Base-by-base conservation (phyloP, 23 red algal genomes). In the Cyanidium caldarium region DNA sequence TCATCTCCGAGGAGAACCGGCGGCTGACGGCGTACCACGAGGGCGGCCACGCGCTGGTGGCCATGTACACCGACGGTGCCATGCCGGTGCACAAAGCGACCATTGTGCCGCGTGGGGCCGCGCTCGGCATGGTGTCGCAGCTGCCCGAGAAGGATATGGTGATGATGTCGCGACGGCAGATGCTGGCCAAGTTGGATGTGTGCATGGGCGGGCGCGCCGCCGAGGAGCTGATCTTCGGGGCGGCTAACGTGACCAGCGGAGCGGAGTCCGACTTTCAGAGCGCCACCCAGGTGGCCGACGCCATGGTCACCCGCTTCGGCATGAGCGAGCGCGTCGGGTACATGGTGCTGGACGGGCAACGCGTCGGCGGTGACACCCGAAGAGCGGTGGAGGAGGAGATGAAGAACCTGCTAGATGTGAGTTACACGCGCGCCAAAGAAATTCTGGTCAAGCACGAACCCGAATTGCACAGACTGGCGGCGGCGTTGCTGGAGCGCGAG, bases 11-110 rank as follows among this genome's bases (percentile, higher is more conserved):
- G 39, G 84, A 85, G 5, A 89, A 73, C 25, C 68, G 92, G 16
- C 68, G 56, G 1, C 72, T 86, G 35, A 98, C 92, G 0, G 92
- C 92, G 3, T 88, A 88, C 75, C 92, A 98, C 65, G 92, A 98
- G 73, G 80, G 84, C 17, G 92, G 92, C 19, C 92, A 98, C 68
- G 92, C 92, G 0, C 58, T 98, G 21, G 83, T 86, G 41, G 86
- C 84, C 33, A 58, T 85, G 35, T 86, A 82, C 46, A 88, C 92
- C 2, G 43, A 73, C 34, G 92, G 86, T 2, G 92, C 92, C 33
- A 39, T 89, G 5, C 92, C 92, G 0, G 92, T 98, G 46, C 87
- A 94, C 73, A 94, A 94, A 68, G 92, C 92, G 16, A 98, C 92
- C 16, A 88, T 98, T 43, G 82, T 98, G 67, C 92, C 92, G 0